phyloP scores from a whole-genome alignment of 1,139 yeast genomes.

The Suhomyces ambrosiae region DNA sequence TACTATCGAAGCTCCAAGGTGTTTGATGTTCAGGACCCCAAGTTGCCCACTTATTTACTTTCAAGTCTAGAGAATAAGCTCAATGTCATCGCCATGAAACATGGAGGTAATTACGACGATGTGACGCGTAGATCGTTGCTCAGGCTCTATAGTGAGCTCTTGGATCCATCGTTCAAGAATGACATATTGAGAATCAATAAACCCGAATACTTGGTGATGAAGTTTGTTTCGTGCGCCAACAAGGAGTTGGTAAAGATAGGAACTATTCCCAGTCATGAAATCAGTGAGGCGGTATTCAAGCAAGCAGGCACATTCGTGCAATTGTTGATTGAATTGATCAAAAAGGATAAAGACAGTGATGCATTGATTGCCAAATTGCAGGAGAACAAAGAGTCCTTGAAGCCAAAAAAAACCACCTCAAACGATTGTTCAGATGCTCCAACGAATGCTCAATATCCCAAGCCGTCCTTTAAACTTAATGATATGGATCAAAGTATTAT shows the following conservation, averaged over 20 bases:
- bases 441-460: constrained; percentile 26
- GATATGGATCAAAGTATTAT: constrained; percentile 52
- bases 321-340: constrained; percentile 51
- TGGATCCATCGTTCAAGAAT: constrained; percentile 49
- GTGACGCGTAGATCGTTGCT: constrained; percentile 49
- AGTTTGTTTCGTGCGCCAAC: constrained; percentile 65
- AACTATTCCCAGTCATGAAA: constrained; percentile 36
- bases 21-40: constrained; percentile 21
- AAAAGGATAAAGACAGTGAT: constrained; percentile 44
- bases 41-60: constrained; percentile 51
- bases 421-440: constrained; percentile 2
- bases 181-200: constrained; percentile 46
- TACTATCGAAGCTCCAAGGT: constrained; percentile 19
- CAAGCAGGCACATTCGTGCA: constrained; percentile 63
- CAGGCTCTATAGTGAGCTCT: constrained; percentile 62
- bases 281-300: constrained; percentile 49
- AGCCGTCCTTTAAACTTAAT: constrained; percentile 50
- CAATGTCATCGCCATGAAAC: constrained; percentile 55
- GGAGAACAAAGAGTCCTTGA: constrained; percentile 44
- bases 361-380: constrained; percentile 44
- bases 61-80: constrained; percentile 51
- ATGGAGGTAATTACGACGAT: constrained; percentile 40
- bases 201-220: constrained; percentile 66
- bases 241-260: constrained; percentile 62
- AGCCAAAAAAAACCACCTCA: constrained; percentile 24